phyloP scores from a whole-genome alignment of 352 stramenopile genomes.

The Globisporangium parvum region DNA sequence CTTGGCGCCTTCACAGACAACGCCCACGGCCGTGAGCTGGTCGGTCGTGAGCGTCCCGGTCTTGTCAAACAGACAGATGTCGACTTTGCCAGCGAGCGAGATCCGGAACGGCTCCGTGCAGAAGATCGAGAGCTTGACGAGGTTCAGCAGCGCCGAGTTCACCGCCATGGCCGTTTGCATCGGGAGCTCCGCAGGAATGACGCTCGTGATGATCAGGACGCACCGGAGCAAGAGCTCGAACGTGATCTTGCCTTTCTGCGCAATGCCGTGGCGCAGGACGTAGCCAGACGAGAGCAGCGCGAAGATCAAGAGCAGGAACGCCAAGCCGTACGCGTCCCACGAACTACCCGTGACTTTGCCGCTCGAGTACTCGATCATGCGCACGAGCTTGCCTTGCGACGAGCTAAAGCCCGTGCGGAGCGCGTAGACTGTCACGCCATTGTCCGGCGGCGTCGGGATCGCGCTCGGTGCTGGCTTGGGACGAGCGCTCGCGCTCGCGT shows the following conservation, averaged over 20 bases:
- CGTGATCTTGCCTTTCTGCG: slow-evolving; percentile 88
- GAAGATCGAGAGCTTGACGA: slow-evolving; percentile 96
- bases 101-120: slow-evolving; percentile 99
- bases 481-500: not conserved
- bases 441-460: slow-evolving; percentile 82
- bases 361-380: slow-evolving; percentile 97
- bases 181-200: slow-evolving; percentile 97
- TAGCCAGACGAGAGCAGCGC: slow-evolving; percentile 93
- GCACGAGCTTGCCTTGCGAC: slow-evolving; percentile 96
- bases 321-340: slow-evolving; percentile 95
- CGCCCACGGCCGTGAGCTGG: slow-evolving; percentile 91
- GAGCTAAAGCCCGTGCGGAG: slow-evolving; percentile 97
- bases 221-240: slow-evolving; percentile 97
- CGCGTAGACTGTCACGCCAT: slow-evolving; percentile 92
- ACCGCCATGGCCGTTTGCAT: slow-evolving; percentile 98
- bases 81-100: slow-evolving; percentile 94
- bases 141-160: slow-evolving; percentile 92
- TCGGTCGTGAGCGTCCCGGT: slow-evolving; percentile 98
- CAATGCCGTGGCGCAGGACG: slow-evolving; percentile 89
- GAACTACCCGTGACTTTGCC: slow-evolving; percentile 94
- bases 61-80: slow-evolving; percentile 98
- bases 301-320: slow-evolving; percentile 95
- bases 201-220: slow-evolving; percentile 98
- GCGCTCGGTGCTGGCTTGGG: too few species aligned
- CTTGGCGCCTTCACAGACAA: slow-evolving; percentile 80